phyloP scores from a whole-genome alignment of 805 yeast species.

The Metschnikowia hibisci region DNA sequence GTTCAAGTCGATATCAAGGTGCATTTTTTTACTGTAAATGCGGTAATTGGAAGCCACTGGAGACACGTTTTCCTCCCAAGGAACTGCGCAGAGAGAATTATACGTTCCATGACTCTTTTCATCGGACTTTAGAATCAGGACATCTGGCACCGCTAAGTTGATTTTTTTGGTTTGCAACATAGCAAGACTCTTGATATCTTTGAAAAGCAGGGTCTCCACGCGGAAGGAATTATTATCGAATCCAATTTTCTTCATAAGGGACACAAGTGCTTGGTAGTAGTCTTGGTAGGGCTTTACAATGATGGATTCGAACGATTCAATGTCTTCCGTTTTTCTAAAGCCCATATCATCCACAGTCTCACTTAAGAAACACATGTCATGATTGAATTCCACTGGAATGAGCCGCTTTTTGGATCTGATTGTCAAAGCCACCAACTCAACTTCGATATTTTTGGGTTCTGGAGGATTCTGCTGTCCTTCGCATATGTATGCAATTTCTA shows the following conservation, averaged over 20 bases:
- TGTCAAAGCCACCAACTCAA: constrained; percentile 36
- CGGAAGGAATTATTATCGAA: constrained; percentile 24
- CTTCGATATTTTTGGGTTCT: constrained; percentile 30
- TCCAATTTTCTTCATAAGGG: constrained; percentile 33
- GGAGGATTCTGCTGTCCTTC: constrained; percentile 22
- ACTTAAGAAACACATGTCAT: constrained; percentile 37
- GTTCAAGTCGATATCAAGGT: constrained; percentile 26
- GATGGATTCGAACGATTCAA: constrained; percentile 30
- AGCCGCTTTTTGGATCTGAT: constrained; percentile 31
- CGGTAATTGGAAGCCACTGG: constrained; percentile 14
- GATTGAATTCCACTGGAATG: constrained; percentile 39
- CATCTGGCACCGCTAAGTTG: constrained; percentile 24
- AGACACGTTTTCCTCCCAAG: constrained; percentile 24
- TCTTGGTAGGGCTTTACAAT: constrained; percentile 32
- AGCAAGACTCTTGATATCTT: constrained; percentile 36
- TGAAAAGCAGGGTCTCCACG: constrained; percentile 34
- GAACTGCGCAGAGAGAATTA: constrained; percentile 22
- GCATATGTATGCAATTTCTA: constrained; percentile 27
- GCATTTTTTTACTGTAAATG: constrained; percentile 28
- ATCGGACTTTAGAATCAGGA: constrained; percentile 14
- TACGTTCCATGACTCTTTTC: constrained; percentile 20
- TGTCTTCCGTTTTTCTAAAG: constrained; percentile 15
- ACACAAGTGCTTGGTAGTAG: constrained; percentile 23
- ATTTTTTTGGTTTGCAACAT: constrained; percentile 32
- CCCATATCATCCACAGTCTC: constrained; percentile 28